phyloP scores from a whole-genome alignment of 2,329 filamentous ascomycete species.

The Pseudogymnoascus sp. region DNA sequence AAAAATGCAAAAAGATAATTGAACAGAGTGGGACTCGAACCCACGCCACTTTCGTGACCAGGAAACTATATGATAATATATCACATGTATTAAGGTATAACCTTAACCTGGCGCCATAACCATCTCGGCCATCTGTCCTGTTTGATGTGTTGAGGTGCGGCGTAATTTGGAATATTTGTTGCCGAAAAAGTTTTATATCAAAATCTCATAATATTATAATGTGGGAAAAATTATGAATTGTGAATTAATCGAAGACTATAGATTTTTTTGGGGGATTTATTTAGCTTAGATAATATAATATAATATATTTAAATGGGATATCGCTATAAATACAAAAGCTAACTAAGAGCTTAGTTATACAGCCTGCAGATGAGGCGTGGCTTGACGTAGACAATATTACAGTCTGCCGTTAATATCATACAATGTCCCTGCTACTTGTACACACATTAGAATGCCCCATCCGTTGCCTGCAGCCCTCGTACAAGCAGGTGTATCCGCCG shows the following conservation, averaged over 20 bases:
- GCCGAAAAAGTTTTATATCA: not conserved
- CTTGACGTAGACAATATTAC: not conserved
- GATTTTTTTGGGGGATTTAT: not conserved
- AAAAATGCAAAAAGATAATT: not conserved
- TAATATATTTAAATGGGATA: not conserved
- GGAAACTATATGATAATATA: slow-evolving; percentile 23
- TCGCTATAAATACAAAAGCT: not conserved
- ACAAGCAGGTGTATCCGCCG: not conserved
- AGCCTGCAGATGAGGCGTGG: not conserved
- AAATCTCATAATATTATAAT: not conserved
- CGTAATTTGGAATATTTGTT: not conserved
- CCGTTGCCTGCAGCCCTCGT: not conserved
- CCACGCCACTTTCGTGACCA: slow-evolving; percentile 36
- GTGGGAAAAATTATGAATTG: not conserved
- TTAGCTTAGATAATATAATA: not conserved
- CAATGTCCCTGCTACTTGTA: not conserved
- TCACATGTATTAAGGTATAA: slow-evolving; percentile 12
- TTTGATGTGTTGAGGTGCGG: not conserved
- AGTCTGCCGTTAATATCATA: not conserved
- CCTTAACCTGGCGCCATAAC: slow-evolving; percentile 11
- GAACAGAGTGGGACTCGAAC: slow-evolving; percentile 36
- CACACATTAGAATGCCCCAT: not conserved
- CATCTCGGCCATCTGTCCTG: not conserved
- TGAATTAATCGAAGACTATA: not conserved
- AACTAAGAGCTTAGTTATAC: not conserved